Percentiles rank a stretch among this genome's conserved stretches.
These are phyloP conservation scores for Leccinum truebloodii DNA, from an alignment of 768 basidiomycete genomes.

Conservation along the genomic window DNA sequence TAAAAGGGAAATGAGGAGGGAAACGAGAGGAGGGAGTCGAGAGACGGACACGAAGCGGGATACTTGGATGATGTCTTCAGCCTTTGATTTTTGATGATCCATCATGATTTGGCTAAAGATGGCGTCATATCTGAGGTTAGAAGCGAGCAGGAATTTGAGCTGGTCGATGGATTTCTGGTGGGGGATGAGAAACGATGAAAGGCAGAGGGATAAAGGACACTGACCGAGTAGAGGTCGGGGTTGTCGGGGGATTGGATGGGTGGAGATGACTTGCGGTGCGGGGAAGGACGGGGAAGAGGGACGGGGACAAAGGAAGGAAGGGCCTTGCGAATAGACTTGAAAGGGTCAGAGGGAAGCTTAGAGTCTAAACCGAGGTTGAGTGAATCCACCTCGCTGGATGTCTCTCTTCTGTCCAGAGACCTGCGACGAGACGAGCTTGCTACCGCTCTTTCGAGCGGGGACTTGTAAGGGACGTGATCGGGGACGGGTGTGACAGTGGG, in stretches of 20 bases:
- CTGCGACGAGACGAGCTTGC: constrained; percentile 10
- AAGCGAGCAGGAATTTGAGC: constrained; percentile 27
- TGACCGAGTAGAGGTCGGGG: constrained; percentile 23
- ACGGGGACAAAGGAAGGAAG: not conserved
- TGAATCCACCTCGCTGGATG: constrained; percentile 26
- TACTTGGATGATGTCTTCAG: constrained; percentile 42
- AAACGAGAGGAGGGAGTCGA: not conserved
- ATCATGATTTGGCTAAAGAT: constrained; percentile 27
- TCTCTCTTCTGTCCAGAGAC: constrained; percentile 17
- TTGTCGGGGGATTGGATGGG: constrained; percentile 8
- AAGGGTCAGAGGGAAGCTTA: constrained; percentile 15
- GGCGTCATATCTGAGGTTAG: constrained; percentile 18
- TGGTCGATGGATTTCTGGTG: constrained; percentile 31
- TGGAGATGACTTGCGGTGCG: constrained; percentile 9
- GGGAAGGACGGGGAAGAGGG: constrained; percentile 4
- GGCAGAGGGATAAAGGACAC: not conserved
- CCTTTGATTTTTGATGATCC: constrained; percentile 20
- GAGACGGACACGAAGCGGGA: constrained; percentile 41
- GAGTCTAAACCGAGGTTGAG: constrained; percentile 18
- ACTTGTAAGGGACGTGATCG: constrained; percentile 24
- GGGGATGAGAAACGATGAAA: not conserved
- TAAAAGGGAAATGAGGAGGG: constrained; percentile 14
- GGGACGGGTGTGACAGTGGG: constrained; percentile 20
- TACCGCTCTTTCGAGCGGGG: constrained; percentile 9
- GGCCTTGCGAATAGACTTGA: constrained; percentile 20